Evolutionary conservation across 2,329 filamentous ascomycete genomes (phyloP).

Genomic region (Aspergillus latus): DNA sequence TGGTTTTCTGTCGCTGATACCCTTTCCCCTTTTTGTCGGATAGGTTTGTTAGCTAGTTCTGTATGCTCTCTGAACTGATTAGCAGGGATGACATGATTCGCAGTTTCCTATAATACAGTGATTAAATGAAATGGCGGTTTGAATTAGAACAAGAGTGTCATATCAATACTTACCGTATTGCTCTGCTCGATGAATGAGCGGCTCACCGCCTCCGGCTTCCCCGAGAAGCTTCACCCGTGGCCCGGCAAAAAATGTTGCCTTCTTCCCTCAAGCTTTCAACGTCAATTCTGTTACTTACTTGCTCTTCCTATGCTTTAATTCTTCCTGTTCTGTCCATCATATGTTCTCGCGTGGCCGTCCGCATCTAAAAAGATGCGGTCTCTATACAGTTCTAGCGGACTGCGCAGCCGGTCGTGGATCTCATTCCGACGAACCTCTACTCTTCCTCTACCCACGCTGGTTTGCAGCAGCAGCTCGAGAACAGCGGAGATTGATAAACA

Average conservation of each 20-base stretch:
- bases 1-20: neutral
- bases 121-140: too few relatives aligned
- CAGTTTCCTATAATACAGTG: too few relatives aligned
- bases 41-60: neutral
- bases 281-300: neutral
- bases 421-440: constrained; percentile 44
- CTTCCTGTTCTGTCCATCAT: constrained; percentile 20
- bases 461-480: constrained; percentile 29
- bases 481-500: constrained; percentile 16
- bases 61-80: neutral
- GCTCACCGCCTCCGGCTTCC: constrained; percentile 7
- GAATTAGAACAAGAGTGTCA: too few relatives aligned
- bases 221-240: neutral
- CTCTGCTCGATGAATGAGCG: too few relatives aligned
- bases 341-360: constrained; percentile 47
- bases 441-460: constrained; percentile 50
- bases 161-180: too few relatives aligned
- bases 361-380: constrained; percentile 41
- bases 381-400: constrained; percentile 36
- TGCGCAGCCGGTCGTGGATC: constrained; percentile 25
- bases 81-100: neutral
- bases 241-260: neutral
- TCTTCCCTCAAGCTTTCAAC: neutral
- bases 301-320: neutral
- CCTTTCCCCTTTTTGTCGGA: neutral